These are phyloP conservation scores for Danielia oregonensis DNA, from an alignment of 805 yeast species.

Conservation along the genomic window DNA sequence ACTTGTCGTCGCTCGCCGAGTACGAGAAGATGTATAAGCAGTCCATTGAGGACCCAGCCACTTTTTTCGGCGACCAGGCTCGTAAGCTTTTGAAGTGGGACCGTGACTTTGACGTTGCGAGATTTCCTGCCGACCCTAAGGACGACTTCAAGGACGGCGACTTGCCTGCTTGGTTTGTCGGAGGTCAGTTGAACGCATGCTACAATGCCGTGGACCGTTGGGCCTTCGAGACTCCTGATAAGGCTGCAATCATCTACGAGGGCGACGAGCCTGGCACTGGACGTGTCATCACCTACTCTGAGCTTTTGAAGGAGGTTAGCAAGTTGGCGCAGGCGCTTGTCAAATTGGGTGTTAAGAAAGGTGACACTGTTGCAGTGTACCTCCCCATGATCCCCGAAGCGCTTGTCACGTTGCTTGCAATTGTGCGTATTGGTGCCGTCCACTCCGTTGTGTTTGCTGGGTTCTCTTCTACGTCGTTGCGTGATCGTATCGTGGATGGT, in stretches of 20 bases:
- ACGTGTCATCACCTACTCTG: slow-evolving; percentile 75
- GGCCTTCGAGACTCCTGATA: slow-evolving; percentile 83
- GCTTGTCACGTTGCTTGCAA: slow-evolving; percentile 87
- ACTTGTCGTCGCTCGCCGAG: slow-evolving; percentile 14
- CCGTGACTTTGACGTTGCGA: slow-evolving; percentile 64
- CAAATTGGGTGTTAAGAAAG: slow-evolving; percentile 84
- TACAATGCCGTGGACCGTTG: slow-evolving; percentile 96
- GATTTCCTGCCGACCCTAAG: slow-evolving; percentile 55
- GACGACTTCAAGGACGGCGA: slow-evolving; percentile 56
- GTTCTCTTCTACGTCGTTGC: slow-evolving; percentile 86
- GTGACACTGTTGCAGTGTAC: slow-evolving; percentile 95
- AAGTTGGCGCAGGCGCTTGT: slow-evolving; percentile 81
- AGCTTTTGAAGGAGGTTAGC: slow-evolving; percentile 78
- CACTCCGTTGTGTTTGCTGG: slow-evolving; percentile 98
- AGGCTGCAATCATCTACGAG: slow-evolving; percentile 82
- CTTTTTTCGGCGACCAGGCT: slow-evolving; percentile 77
- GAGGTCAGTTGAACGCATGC: slow-evolving; percentile 89
- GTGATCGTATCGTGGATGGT: slow-evolving; percentile 88
- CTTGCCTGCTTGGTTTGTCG: slow-evolving; percentile 83
- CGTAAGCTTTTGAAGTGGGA: slow-evolving; percentile 75
- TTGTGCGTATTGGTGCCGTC: slow-evolving; percentile 89
- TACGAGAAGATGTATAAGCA: slow-evolving; percentile 52
- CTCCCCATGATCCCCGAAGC: slow-evolving; percentile 99
- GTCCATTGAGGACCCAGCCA: slow-evolving; percentile 76
- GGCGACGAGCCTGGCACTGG: slow-evolving; percentile 86